Percentiles rank a stretch among this genome's conserved stretches.
Evolutionary conservation across 192 early-diverging fungal genomes (phyloP).

Genomic region (Coemansia sp.): DNA sequence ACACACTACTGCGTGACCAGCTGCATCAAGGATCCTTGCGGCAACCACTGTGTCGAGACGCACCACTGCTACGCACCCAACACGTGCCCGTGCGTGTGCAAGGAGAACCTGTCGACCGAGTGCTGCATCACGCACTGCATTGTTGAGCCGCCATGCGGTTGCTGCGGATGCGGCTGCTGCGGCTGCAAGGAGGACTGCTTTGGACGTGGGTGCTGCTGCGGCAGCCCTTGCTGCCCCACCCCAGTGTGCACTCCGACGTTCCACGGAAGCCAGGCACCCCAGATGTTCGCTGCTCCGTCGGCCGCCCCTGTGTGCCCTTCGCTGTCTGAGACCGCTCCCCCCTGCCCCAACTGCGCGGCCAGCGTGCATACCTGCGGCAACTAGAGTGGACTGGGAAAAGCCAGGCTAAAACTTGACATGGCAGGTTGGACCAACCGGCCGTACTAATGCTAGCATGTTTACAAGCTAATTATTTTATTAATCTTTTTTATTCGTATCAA

Average conservation of each 20-base stretch:
- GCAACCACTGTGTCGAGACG: conserved; percentile 47
- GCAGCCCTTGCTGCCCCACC: conserved; percentile 24
- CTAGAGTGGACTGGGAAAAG: background rate
- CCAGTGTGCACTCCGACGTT: conserved; percentile 48
- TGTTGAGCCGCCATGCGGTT: conserved; percentile 39
- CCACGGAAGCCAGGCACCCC: conserved; percentile 30
- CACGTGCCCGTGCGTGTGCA: conserved; percentile 27
- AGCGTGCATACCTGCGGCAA: conserved; percentile 3
- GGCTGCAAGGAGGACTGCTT: conserved; percentile 6
- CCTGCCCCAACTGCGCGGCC: conserved; percentile 32
- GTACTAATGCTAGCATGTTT: background rate
- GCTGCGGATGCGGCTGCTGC: conserved; percentile 16
- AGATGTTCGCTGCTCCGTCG: conserved; percentile 15
- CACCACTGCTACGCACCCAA: conserved; percentile 52
- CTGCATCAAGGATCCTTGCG: conserved; percentile 52
- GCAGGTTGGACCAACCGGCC: background rate
- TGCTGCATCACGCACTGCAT: conserved; percentile 53
- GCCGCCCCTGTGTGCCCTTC: conserved; percentile 38
- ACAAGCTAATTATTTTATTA: background rate
- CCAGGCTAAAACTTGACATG: background rate
- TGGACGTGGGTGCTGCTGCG: conserved; percentile 5
- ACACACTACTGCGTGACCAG: conserved; percentile 54
- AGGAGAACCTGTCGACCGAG: conserved; percentile 48
- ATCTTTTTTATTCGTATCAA: background rate
- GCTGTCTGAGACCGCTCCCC: conserved; percentile 17